Evolutionary conservation across 2,329 filamentous ascomycete genomes (phyloP).

Genomic region (Fusarium keratoplasticum): DNA sequence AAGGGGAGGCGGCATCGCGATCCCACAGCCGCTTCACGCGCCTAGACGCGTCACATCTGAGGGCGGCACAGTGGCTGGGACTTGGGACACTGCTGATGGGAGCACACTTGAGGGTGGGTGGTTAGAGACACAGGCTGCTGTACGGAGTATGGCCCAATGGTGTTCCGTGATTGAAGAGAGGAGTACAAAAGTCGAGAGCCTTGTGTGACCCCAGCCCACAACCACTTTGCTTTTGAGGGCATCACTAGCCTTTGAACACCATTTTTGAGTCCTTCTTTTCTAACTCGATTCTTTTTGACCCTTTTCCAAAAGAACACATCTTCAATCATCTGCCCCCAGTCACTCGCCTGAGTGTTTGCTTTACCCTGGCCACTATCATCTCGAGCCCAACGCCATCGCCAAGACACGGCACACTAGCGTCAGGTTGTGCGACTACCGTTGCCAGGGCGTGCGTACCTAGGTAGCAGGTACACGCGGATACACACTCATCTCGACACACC

Average conservation of each 20-base stretch:
- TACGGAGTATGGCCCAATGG: neutral
- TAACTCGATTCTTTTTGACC: neutral
- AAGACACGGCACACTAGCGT: neutral
- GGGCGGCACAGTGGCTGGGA: neutral
- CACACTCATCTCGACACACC: neutral
- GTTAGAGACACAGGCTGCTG: neutral
- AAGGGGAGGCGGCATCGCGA: neutral
- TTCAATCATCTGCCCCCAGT: neutral
- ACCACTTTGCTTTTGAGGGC: neutral
- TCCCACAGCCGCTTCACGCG: neutral
- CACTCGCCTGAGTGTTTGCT: neutral
- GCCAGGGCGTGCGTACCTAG: neutral
- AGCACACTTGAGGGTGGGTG: too few relatives aligned
- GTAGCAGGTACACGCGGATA: neutral
- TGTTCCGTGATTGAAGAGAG: neutral
- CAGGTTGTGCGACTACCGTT: neutral
- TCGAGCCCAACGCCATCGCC: neutral
- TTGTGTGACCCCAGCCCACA: neutral
- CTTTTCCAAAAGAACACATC: neutral
- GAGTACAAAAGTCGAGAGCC: neutral
- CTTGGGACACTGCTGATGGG: neutral
- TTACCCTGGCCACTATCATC: neutral
- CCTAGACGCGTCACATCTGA: neutral
- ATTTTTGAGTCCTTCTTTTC: neutral
- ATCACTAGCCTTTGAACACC: neutral